Percentiles rank a stretch among this genome's conserved stretches.
phyloP scores from a whole-genome alignment of 352 stramenopile genomes.

The Proteromonas lacertae region DNA sequence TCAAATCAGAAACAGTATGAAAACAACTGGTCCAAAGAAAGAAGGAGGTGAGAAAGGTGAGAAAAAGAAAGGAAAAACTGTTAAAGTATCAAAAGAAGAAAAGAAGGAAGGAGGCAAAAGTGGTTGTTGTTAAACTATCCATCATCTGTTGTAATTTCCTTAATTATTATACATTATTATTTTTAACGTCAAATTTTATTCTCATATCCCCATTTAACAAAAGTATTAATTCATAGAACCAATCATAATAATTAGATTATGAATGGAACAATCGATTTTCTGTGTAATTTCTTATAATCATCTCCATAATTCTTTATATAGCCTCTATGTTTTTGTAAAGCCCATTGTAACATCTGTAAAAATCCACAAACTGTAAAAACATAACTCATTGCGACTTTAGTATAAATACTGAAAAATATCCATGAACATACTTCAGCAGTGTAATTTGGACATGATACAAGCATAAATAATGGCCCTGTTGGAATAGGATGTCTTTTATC shows the following conservation, averaged over 20 bases:
- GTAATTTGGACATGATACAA: constrained; percentile 53
- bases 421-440: constrained; percentile 45
- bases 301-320: constrained; percentile 42
- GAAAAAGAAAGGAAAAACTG: too few species aligned
- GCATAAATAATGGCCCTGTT: constrained; percentile 26
- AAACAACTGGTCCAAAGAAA: too few species aligned
- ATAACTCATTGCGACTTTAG: constrained; percentile 19
- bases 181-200: too few species aligned
- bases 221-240: not conserved
- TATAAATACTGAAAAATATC: constrained; percentile 43
- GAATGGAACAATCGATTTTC: constrained; percentile 38
- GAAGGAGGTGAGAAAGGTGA: too few species aligned
- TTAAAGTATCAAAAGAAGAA: too few species aligned
- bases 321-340: constrained; percentile 36
- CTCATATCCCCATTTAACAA: too few species aligned
- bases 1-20: too few species aligned
- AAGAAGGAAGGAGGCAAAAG: too few species aligned
- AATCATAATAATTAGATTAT: constrained; percentile 19
- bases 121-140: too few species aligned
- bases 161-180: too few species aligned
- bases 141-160: too few species aligned
- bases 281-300: constrained; percentile 38
- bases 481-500: constrained; percentile 26
- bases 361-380: constrained; percentile 39
- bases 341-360: constrained; percentile 46